A percentile compares a stretch with the other conserved stretches of the same genome.
phyloP scores from a whole-genome alignment of 2,329 filamentous ascomycete genomes.

The Coleophoma cylindrospora region DNA sequence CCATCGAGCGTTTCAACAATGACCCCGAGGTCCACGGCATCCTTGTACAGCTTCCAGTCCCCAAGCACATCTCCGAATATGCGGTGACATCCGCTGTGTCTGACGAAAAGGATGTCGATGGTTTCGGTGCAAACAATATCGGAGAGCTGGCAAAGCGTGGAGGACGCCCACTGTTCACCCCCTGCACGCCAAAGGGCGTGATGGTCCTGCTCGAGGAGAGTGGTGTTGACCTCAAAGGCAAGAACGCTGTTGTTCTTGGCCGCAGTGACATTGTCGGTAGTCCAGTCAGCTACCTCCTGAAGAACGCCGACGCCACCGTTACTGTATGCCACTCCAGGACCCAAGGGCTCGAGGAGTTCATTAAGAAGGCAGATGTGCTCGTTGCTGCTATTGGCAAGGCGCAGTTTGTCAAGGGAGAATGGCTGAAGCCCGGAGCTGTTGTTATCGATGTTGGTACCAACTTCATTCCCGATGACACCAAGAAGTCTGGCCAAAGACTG shows the following conservation, averaged over 20 bases:
- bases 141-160: constrained; percentile 95
- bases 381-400: constrained; percentile 88
- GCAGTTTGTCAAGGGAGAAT: constrained; percentile 87
- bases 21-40: constrained; percentile 84
- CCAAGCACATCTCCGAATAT: constrained; percentile 86
- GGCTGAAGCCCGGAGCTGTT: constrained; percentile 90
- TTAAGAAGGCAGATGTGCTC: constrained; percentile 84
- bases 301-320: constrained; percentile 93
- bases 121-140: constrained; percentile 91
- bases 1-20: constrained; percentile 79
- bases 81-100: constrained; percentile 83
- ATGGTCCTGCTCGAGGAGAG: constrained; percentile 87
- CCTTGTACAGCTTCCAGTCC: constrained; percentile 87
- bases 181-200: constrained; percentile 95
- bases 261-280: constrained; percentile 97
- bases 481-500: constrained; percentile 86
- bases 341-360: constrained; percentile 61
- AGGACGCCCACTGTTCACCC: constrained; percentile 81
- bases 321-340: constrained; percentile 95
- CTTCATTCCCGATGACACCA: constrained; percentile 82
- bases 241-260: constrained; percentile 90
- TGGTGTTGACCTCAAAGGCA: constrained; percentile 78
- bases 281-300: constrained; percentile 91
- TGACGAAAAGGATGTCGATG: constrained; percentile 96
- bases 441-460: constrained; percentile 98